A percentile compares a stretch with the other conserved stretches of the same genome.
Evolutionary conservation across 2,329 filamentous ascomycete genomes (phyloP).

Genomic region (Diaporthe citriasiana): DNA sequence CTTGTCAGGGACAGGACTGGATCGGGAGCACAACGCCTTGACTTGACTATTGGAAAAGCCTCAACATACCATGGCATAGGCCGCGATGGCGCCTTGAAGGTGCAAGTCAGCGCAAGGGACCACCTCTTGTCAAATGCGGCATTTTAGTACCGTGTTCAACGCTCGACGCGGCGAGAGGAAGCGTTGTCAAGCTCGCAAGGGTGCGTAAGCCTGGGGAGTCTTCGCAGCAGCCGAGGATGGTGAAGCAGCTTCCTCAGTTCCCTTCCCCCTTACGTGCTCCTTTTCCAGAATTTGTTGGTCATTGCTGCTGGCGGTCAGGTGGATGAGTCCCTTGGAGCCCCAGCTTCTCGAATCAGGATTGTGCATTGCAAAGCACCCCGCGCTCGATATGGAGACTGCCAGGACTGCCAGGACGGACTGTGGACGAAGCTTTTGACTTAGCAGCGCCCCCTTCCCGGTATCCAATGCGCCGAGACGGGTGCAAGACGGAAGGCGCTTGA

Average conservation of each 20-base stretch:
- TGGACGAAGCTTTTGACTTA: neutral
- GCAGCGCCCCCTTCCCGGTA: neutral
- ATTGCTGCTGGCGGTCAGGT: constrained; percentile 6
- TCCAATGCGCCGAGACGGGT: constrained; percentile 24
- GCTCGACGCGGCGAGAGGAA: neutral
- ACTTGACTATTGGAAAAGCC: neutral
- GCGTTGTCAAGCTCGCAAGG: constrained; percentile 20
- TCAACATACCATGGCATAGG: neutral
- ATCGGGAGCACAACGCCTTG: neutral
- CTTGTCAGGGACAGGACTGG: neutral
- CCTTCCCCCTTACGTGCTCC: neutral
- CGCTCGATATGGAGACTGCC: neutral
- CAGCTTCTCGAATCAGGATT: constrained; percentile 9
- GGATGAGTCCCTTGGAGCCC: neutral
- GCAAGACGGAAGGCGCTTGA: neutral
- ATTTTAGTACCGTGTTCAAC: neutral
- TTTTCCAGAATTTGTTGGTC: neutral
- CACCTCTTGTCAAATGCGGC: constrained; percentile 25
- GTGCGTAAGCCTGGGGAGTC: neutral
- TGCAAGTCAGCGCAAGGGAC: neutral
- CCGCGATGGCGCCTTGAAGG: neutral
- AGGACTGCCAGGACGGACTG: neutral
- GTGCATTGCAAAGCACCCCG: constrained; percentile 5
- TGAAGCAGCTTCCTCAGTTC: neutral
- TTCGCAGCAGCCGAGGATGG: constrained; percentile 1